Percentiles rank a stretch among this genome's conserved stretches.
Evolutionary conservation across 2,329 filamentous ascomycete species (phyloP).

Genomic region (Fusarium decemcellulare): DNA sequence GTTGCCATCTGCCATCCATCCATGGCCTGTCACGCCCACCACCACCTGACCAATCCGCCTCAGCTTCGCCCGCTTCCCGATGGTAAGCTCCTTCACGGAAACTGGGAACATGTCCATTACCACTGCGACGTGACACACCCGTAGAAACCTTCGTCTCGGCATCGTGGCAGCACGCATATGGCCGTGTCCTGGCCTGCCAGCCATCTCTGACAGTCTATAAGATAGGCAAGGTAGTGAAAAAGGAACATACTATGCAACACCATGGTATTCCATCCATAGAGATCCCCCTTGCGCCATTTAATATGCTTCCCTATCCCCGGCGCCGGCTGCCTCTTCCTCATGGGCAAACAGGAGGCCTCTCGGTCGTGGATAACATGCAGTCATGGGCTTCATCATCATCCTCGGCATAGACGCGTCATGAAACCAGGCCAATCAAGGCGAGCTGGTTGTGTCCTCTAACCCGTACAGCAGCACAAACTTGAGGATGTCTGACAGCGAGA

Average conservation of each 20-base stretch:
- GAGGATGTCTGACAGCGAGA: constrained; percentile 96
- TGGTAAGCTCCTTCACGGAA: constrained; percentile 1
- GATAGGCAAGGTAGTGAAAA: not conserved
- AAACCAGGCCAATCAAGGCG: constrained; percentile 27
- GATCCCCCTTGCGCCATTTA: constrained; percentile 44
- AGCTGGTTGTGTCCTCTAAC: constrained; percentile 67
- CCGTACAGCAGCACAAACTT: constrained; percentile 92
- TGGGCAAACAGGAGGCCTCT: constrained; percentile 10
- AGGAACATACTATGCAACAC: constrained; percentile 40
- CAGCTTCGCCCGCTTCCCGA: constrained; percentile 27
- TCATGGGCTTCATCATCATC: constrained; percentile 40
- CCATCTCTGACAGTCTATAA: constrained; percentile 38
- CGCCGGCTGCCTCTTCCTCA: constrained; percentile 18
- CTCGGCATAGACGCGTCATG: constrained; percentile 20
- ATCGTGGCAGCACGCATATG: constrained; percentile 15
- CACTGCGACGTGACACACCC: constrained; percentile 28
- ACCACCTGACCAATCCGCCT: constrained; percentile 37
- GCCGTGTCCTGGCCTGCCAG: constrained; percentile 14
- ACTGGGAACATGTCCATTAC: constrained; percentile 18
- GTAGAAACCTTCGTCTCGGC: constrained; percentile 26
- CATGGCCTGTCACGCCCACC: constrained; percentile 21
- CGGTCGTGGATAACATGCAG: constrained; percentile 40
- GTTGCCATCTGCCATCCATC: constrained; percentile 1
- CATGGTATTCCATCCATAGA: constrained; percentile 41
- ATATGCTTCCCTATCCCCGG: constrained; percentile 40